A percentile compares a stretch with the other conserved stretches of the same genome.
phyloP scores from a whole-genome alignment of 495 filamentous ascomycete genomes.

The Usnea hakonensis region DNA sequence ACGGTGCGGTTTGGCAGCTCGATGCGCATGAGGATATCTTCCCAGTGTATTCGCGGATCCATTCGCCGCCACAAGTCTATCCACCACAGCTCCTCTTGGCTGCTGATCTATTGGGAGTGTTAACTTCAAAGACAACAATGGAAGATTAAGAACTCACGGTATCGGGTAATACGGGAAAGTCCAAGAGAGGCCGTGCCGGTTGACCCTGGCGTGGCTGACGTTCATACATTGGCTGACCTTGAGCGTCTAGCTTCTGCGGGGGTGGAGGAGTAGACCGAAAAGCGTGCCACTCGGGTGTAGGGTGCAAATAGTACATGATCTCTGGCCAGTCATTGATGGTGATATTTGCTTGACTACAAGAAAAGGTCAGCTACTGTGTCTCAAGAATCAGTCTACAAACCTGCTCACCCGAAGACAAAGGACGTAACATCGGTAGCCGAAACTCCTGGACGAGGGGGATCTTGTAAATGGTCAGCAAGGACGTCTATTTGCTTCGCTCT shows the following conservation, averaged over 20 bases:
- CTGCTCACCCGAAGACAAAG: slow-evolving; percentile 9
- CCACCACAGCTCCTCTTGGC: slow-evolving; percentile 1
- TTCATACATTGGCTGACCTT: slow-evolving; percentile 1
- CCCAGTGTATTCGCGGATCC: background rate
- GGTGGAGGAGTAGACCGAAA: background rate
- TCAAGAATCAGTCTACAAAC: background rate
- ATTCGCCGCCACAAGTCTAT: slow-evolving; percentile 6
- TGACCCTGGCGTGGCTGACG: slow-evolving; percentile 3
- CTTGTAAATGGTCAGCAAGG: background rate
- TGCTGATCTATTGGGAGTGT: slow-evolving; percentile 3
- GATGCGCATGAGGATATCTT: slow-evolving; percentile 7
- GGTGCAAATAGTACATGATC: slow-evolving; percentile 11
- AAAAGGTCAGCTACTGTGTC: background rate
- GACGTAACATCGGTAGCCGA: slow-evolving; percentile 6
- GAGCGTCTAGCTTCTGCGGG: slow-evolving; percentile 1
- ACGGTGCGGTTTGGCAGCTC: slow-evolving; percentile 3
- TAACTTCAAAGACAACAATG: background rate
- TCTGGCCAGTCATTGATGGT: slow-evolving; percentile 4
- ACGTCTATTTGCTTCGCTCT: background rate
- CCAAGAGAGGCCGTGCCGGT: slow-evolving; percentile 8
- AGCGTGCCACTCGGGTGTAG: background rate
- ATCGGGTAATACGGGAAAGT: slow-evolving; percentile 2
- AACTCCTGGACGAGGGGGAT: background rate
- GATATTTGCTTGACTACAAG: slow-evolving; percentile 1
- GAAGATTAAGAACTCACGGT: background rate